phyloP scores from a whole-genome alignment of 805 yeast species.

The Blastobotrys terrestris region DNA sequence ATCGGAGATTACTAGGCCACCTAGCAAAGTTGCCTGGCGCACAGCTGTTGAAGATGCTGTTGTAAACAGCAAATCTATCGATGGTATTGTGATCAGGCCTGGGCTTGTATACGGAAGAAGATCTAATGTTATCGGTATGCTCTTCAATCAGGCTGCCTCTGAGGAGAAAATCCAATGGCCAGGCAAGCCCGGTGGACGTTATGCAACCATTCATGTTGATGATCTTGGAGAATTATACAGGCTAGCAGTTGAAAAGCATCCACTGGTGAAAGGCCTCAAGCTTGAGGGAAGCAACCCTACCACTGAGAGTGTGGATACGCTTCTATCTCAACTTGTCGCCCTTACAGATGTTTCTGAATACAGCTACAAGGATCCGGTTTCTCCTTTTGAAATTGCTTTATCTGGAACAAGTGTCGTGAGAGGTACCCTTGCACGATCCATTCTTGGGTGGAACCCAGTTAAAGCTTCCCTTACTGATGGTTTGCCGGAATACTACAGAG shows the following conservation, averaged over 20 bases:
- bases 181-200: neutral
- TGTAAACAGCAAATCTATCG: neutral
- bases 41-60: neutral
- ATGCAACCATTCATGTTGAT: conserved; percentile 1
- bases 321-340: neutral
- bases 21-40: conserved; percentile 1
- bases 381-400: neutral
- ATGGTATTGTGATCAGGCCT: neutral
- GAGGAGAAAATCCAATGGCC: neutral
- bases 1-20: neutral
- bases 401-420: neutral
- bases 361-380: neutral
- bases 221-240: neutral
- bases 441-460: neutral
- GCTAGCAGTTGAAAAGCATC: neutral
- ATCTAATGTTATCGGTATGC: neutral
- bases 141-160: neutral
- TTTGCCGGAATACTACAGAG: neutral
- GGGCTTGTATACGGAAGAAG: neutral
- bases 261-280: neutral
- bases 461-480: neutral
- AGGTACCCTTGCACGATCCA: neutral
- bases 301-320: neutral
- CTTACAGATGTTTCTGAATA: neutral
- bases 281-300: neutral